Percentiles rank a stretch among this genome's conserved stretches.
phyloP scores from a whole-genome alignment of 129 eudicot species.

The Helianthus annuus region DNA sequence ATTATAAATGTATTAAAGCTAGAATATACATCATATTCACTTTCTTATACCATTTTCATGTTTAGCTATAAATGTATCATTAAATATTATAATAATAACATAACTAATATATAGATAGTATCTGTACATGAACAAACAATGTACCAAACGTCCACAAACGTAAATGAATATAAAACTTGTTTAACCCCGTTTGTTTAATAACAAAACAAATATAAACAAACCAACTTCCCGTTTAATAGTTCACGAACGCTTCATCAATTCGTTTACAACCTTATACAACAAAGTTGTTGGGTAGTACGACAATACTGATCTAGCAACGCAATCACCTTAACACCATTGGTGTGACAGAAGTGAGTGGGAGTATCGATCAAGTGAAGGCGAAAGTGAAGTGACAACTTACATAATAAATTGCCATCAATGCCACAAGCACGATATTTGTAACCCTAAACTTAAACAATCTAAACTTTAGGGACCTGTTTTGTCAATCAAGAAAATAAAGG shows the following conservation, averaged over 20 bases:
- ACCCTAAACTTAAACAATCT: neutral
- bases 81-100: too few relatives aligned
- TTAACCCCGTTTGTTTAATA: too few relatives aligned
- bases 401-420: neutral
- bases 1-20: neutral
- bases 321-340: too few relatives aligned
- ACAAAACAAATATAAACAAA: too few relatives aligned
- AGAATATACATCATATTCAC: neutral
- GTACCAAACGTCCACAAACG: neutral
- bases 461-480: conserved; percentile 4
- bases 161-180: neutral
- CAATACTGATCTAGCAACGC: neutral
- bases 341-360: neutral
- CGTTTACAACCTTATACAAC: too few relatives aligned
- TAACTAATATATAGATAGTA: too few relatives aligned
- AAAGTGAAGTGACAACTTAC: neutral
- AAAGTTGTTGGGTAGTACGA: too few relatives aligned
- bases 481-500: neutral
- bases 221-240: neutral
- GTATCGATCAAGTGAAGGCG: neutral
- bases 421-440: neutral
- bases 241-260: neutral
- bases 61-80: too few relatives aligned
- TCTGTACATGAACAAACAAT: neutral
- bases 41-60: neutral